Conservation (phyloP, 2,329 filamentous ascomycete genomes). For the Diaporthe humulicola region DNA sequence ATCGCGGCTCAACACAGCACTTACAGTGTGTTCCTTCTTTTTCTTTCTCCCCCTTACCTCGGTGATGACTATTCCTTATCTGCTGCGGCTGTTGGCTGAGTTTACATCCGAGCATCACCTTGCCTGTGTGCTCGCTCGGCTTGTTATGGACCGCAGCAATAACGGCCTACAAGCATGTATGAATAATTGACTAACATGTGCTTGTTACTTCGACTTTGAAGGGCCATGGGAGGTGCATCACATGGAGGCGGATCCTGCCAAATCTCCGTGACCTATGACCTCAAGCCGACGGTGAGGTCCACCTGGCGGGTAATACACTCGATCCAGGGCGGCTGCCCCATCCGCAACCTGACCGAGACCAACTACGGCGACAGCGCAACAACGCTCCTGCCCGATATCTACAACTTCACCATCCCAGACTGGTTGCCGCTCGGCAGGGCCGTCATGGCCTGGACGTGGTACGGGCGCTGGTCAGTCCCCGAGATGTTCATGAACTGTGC, state of each 20-base stretch:
- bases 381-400: not conserved
- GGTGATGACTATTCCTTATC: not conserved
- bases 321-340: conserved; percentile 20
- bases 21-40: not conserved
- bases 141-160: fast-evolving
- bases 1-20: not conserved
- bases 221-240: conserved; percentile 11
- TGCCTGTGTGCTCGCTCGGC: not conserved
- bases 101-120: no score
- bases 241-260: conserved; percentile 16
- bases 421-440: conserved; percentile 13
- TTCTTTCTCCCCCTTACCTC: not conserved
- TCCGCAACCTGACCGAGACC: conserved; percentile 15
- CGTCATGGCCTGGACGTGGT: conserved; percentile 26
- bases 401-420: conserved; percentile 27
- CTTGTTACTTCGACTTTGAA: not conserved
- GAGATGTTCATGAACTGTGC: conserved; percentile 31
- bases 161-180: no score
- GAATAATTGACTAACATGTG: not conserved
- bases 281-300: conserved; percentile 11
- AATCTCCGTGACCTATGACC: conserved; percentile 14
- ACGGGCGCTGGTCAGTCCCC: conserved; percentile 11
- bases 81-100: not conserved
- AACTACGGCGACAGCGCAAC: conserved; percentile 23
- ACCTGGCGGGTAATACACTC: conserved; percentile 18